Evolutionary conservation across 495 filamentous ascomycete genomes (phyloP), one percentile per base, ranked within the genome.

Genomic region (Penicillium salamii): DNA sequence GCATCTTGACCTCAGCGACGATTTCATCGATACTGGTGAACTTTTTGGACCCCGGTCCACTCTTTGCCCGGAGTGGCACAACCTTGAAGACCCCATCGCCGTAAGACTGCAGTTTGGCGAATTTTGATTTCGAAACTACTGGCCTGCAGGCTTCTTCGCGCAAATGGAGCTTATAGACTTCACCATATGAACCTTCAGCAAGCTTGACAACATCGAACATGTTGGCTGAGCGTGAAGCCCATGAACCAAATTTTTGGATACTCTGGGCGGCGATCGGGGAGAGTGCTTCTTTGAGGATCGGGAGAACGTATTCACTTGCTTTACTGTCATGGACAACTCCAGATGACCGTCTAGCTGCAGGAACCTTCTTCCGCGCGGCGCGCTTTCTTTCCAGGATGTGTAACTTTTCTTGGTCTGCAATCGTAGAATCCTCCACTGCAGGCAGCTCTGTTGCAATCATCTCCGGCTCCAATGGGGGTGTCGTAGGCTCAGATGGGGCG

Each of bases 1-100:
- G 83, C 46, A 93, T 85, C 46, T 76, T 77, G 17, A 92, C 73
- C 62, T 96, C 91, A 0, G 80, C 70, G 8, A 75, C 74, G 26
- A 88, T 80, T 44, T 80, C 75, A 0, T 74, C 66, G 13, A 84
- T 71, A 6, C 59, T 66, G 5, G 75, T 80, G 56, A 72, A 73
- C 15, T 70, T 71, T 33, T 69, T 72, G 13, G 74, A 78, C 2
- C 76, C 75, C 0, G 53, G 64, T 1, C 75, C 76, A 14, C 63
- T 67, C 48, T 63, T 54, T 6, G 76, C 71, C 11, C 69, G 65
- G 28, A 80, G 49, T 9, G 77, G 77, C 5, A 80, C 74, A 5
- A 79, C 58, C 50, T 79, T 80, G 57, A 77, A 77, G 9, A 80
- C 71, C 2, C 67, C 67, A 42, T 74, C 66, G 3, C 72, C 74